Conservation (phyloP, 2,329 filamentous ascomycete species). For the Fusarium sp. region DNA sequence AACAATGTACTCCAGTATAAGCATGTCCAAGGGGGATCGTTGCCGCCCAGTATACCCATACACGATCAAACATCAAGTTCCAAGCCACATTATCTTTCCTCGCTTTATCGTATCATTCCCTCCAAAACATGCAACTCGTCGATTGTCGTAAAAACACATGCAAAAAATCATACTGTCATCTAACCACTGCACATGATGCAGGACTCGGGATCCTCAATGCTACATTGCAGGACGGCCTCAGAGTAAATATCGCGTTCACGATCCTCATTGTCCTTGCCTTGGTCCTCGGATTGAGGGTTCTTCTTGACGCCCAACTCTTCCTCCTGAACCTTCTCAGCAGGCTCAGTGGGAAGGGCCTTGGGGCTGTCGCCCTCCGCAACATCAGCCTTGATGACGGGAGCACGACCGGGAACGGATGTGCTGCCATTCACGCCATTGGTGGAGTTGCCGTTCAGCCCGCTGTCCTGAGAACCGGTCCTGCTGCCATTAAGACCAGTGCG, state of each 20-base stretch:
- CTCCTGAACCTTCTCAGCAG: conserved; percentile 68
- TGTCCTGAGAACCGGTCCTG: conserved; percentile 61
- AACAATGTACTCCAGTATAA: conserved; percentile 40
- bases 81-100: conserved; percentile 41
- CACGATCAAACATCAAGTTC: conserved; percentile 32
- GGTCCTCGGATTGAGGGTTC: conserved; percentile 76
- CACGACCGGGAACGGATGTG: conserved; percentile 74
- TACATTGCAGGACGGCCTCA: conserved; percentile 91
- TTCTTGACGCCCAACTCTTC: conserved; percentile 71
- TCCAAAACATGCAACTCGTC: conserved; percentile 48
- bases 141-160: conserved; percentile 48
- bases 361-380: conserved; percentile 81
- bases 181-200: conserved; percentile 99
- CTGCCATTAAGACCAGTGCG: conserved; percentile 71
- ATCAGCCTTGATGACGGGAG: conserved; percentile 80
- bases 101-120: conserved; percentile 38
- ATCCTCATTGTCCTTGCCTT: conserved; percentile 75
- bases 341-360: conserved; percentile 80
- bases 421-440: conserved; percentile 64
- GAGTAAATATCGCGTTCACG: conserved; percentile 95
- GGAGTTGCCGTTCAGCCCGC: conserved; percentile 68
- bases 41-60: conserved; percentile 30
- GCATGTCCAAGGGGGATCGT: conserved; percentile 27
- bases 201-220: conserved; percentile 95
- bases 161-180: conserved; percentile 30